Evolutionary conservation across 192 early-diverging fungal species (phyloP).

Genomic region (Coemansia sp.): DNA sequence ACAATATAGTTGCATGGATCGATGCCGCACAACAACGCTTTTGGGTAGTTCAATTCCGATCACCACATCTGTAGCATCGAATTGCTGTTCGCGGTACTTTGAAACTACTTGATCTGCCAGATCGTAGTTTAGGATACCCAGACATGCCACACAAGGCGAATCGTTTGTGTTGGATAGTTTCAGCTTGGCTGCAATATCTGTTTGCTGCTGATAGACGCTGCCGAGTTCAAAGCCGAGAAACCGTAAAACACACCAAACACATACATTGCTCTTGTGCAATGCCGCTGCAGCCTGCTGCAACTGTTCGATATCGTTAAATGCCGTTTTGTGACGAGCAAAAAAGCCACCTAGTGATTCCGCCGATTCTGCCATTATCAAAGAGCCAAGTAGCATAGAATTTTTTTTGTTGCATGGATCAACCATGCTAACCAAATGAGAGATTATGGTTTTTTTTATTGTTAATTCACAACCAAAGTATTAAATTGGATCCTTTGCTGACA

Average conservation of each 20-base stretch:
- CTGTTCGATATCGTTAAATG: not conserved
- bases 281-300: conserved; percentile 4
- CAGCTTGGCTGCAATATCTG: conserved; percentile 1
- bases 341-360: no score
- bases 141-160: conserved; percentile 27
- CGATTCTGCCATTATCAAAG: no score
- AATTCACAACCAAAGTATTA: not conserved
- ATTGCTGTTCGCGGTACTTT: conserved; percentile 15
- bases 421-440: no score
- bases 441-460: not conserved
- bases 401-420: no score
- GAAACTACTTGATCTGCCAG: conserved; percentile 7
- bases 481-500: conserved; percentile 36
- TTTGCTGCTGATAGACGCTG: conserved; percentile 13
- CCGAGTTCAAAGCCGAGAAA: conserved; percentile 17
- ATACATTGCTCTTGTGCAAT: conserved; percentile 4
- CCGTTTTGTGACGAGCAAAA: no score
- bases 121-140: conserved; percentile 15
- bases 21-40: conserved; percentile 36
- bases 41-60: conserved; percentile 42
- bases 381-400: no score
- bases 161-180: not conserved
- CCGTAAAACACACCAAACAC: conserved; percentile 31
- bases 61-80: conserved; percentile 11
- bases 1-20: conserved; percentile 22